phyloP scores from a whole-genome alignment of 345 rosid species.

The Citrus trifoliata region DNA sequence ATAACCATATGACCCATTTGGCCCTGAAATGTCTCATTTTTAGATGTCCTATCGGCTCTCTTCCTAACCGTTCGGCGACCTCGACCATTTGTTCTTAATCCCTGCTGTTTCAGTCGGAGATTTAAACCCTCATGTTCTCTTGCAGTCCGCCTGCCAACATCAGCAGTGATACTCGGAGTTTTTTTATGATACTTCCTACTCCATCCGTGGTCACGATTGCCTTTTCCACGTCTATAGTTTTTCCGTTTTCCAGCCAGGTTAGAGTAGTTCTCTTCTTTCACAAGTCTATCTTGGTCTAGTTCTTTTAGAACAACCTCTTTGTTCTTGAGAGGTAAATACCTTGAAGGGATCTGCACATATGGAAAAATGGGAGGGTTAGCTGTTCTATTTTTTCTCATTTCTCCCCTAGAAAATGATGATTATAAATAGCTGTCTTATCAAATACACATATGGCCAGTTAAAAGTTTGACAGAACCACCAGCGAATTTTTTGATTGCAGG shows the following conservation, averaged over 20 bases:
- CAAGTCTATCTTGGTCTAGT: constrained; percentile 28
- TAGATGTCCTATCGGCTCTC: constrained; percentile 58
- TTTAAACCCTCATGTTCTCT: constrained; percentile 36
- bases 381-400: not conserved
- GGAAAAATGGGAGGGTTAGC: not conserved
- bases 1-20: constrained; percentile 16
- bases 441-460: not conserved
- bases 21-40: constrained; percentile 18
- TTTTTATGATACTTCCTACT: constrained; percentile 49
- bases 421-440: not conserved
- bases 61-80: constrained; percentile 85
- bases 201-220: constrained; percentile 48
- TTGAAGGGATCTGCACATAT: constrained; percentile 54
- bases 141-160: constrained; percentile 34
- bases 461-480: not conserved
- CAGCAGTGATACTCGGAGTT: constrained; percentile 37
- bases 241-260: constrained; percentile 39
- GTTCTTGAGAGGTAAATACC: constrained; percentile 38
- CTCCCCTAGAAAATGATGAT: not conserved
- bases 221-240: constrained; percentile 56
- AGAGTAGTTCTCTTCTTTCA: constrained; percentile 35
- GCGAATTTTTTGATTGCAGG: not conserved
- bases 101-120: constrained; percentile 41
- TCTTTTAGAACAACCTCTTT: constrained; percentile 47
- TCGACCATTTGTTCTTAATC: constrained; percentile 41